Evolutionary conservation across 2,329 filamentous ascomycete species (phyloP).

Genomic region (Bertia moriformis): DNA sequence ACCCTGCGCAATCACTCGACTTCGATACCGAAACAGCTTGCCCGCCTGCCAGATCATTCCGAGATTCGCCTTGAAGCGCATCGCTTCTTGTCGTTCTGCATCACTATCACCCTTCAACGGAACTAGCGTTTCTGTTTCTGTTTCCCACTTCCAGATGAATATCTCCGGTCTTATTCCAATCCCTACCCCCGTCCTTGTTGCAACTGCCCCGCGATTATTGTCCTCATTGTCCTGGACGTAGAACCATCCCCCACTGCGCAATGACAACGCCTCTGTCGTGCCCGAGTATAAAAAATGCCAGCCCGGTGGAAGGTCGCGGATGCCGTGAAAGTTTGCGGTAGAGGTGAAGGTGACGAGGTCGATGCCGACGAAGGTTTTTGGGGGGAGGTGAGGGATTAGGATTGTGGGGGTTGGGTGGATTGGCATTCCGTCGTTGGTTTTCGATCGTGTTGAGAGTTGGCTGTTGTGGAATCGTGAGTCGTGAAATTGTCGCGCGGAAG

Average conservation of each 20-base stretch:
- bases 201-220: background rate
- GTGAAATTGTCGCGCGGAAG: too few species aligned
- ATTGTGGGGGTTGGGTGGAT: conserved; percentile 18
- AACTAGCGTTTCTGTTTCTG: conserved; percentile 16
- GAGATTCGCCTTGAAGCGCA: conserved; percentile 38
- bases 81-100: conserved; percentile 24
- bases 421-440: too few species aligned
- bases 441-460: background rate
- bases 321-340: conserved; percentile 42
- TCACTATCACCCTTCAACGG: conserved; percentile 15
- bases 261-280: conserved; percentile 38
- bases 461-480: too few species aligned
- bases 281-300: conserved; percentile 48
- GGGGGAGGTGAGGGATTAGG: conserved; percentile 24
- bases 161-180: conserved; percentile 24
- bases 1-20: conserved; percentile 10
- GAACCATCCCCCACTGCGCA: conserved; percentile 50
- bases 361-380: conserved; percentile 31
- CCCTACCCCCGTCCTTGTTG: conserved; percentile 2
- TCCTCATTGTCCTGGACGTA: conserved; percentile 16
- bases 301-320: conserved; percentile 40
- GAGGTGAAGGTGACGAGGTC: conserved; percentile 46
- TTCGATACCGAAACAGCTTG: conserved; percentile 21
- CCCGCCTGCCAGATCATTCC: conserved; percentile 38
- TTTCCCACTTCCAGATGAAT: conserved; percentile 37